These are phyloP conservation scores for Marchantia paleacea DNA, from an alignment of 225 moss, liverwort and hornwort genomes.

Conservation along the genomic window DNA sequence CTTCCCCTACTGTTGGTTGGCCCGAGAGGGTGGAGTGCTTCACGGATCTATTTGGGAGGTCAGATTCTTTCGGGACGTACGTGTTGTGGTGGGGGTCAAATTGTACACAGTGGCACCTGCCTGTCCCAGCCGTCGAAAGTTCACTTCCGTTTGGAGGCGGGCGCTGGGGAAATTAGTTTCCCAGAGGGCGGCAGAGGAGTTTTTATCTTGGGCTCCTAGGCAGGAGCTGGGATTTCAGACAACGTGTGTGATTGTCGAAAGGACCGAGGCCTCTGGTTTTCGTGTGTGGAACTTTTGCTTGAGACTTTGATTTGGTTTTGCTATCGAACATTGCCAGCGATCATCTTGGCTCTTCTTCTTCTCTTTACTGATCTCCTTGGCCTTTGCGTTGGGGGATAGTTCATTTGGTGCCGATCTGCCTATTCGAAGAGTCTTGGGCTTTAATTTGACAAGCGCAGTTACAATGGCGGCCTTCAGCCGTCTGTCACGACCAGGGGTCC, in stretches of 20 bases:
- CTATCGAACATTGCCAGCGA: too few species aligned
- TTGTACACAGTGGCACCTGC: too few species aligned
- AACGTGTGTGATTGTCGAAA: too few species aligned
- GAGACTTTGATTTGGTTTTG: too few species aligned
- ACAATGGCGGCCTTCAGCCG: conserved; percentile 43
- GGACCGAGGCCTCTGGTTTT: too few species aligned
- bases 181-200: too few species aligned
- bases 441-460: conserved; percentile 10
- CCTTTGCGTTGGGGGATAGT: not conserved
- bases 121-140: not conserved
- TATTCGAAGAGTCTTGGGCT: not conserved
- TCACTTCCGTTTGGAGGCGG: not conserved
- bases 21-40: not conserved
- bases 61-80: not conserved
- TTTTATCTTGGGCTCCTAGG: too few species aligned
- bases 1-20: not conserved
- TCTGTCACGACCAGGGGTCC: conserved; percentile 30
- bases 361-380: not conserved
- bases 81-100: too few species aligned
- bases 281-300: too few species aligned
- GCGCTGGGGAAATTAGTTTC: too few species aligned
- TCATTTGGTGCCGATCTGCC: not conserved
- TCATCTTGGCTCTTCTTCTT: too few species aligned
- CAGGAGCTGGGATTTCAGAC: too few species aligned
- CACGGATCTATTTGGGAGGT: not conserved